phyloP scores from a whole-genome alignment of 1,284 basidiomycete species.

The Phellopilus nigrolimitatus region DNA sequence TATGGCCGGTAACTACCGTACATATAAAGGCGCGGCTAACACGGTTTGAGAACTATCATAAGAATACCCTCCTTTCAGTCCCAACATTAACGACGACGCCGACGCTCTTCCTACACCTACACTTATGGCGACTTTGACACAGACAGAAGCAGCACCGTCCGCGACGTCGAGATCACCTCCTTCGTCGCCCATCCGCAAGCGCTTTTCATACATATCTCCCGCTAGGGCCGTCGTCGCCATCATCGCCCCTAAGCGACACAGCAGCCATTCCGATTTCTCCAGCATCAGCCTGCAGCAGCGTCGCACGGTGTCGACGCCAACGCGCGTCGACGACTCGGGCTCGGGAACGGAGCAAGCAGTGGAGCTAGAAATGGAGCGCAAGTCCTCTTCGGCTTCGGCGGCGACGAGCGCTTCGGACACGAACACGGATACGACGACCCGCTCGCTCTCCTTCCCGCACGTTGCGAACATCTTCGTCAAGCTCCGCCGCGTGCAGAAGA shows the following conservation, averaged over 20 bases:
- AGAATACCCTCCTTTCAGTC: too few relatives aligned
- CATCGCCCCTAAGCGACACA: constrained; percentile 12
- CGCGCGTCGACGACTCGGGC: neutral
- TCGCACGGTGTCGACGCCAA: constrained; percentile 9
- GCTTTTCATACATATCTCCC: constrained; percentile 3
- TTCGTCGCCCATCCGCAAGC: neutral
- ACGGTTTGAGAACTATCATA: too few relatives aligned
- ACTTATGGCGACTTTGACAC: neutral
- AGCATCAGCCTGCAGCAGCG: constrained; percentile 6
- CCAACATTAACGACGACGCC: too few relatives aligned
- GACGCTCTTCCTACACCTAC: neutral
- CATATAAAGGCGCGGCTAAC: too few relatives aligned
- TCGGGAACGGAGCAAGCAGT: neutral
- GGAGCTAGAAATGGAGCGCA: too few relatives aligned
- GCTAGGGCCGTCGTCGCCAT: constrained; percentile 12
- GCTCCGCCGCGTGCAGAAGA: constrained; percentile 35
- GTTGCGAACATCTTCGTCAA: constrained; percentile 52
- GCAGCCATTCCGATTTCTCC: constrained; percentile 9
- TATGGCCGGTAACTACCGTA: too few relatives aligned
- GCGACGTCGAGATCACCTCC: neutral
- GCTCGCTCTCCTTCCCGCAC: constrained; percentile 28
- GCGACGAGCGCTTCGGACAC: neutral
- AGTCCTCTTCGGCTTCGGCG: neutral
- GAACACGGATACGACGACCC: neutral
- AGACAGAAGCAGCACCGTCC: neutral